Evolutionary conservation across 2,329 filamentous ascomycete species (phyloP), one percentile per base, ranked within the genome.

Genomic region (Didymella glomerata): DNA sequence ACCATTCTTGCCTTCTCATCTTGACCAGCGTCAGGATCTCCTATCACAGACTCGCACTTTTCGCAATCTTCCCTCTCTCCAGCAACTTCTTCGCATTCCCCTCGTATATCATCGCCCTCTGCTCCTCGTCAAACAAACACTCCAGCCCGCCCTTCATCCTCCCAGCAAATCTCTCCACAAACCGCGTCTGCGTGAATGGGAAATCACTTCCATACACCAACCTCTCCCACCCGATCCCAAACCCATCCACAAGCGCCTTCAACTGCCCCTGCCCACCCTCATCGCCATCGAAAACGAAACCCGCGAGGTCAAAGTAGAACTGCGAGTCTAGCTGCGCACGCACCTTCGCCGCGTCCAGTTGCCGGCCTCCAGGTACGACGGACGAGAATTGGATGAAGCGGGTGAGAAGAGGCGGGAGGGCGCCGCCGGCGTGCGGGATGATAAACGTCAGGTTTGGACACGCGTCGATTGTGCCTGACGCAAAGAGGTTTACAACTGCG

Each of bases 131-230:
- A 50, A 80, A 81, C 47, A 81, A 48, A 48, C 67, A 61, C 58
- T 75, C 74, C 45, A 80, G 64, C 1, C 79, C 81, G 30, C 72
- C 67, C 49, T 80, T 78, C 79, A 84, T 77, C 60, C 72, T 69
- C 8, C 69, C 68, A 32, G 76, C 71, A 63, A 84, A 71, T 20
- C 64, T 54, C 53, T 71, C 71, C 18, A 80, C 80, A 9, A 69
- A 73, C 13, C 62, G 58, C 2, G 72, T 75, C 5, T 76, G 75
- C 0, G 82, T 85, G 57, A 80, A 85, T 0, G 83, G 83, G 57
- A 79, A 86, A 64, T 86, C 83, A 56, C 77, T 83, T 4, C 84
- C 84, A 73, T 85, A 86, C 55, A 85, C 47, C 32, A 86, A 53
- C 44, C 76, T 75, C n/a, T 78, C 70, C 50, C 65, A 25, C 1